These are phyloP conservation scores for Tolypocladium pustulatum DNA, from an alignment of 2,329 filamentous ascomycete species.

Conservation along the genomic window DNA sequence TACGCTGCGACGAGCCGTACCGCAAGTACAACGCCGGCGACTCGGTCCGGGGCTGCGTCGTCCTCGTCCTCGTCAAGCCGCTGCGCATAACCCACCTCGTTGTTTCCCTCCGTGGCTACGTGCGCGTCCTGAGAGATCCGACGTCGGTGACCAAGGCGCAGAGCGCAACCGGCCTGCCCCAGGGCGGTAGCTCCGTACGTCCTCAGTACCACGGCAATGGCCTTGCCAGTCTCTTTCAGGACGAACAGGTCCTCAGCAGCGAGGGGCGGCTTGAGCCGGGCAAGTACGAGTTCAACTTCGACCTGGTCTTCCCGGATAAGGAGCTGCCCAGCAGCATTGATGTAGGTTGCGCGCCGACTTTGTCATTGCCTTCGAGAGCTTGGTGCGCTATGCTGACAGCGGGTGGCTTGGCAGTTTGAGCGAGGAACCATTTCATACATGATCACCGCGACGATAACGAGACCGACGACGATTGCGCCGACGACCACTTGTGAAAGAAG, in stretches of 20 bases:
- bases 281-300: slow-evolving; percentile 70
- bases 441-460: slow-evolving; percentile 79
- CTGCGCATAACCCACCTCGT: slow-evolving; percentile 71
- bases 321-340: slow-evolving; percentile 86
- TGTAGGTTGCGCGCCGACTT: slow-evolving; percentile 43
- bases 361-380: background rate
- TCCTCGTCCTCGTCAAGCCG: slow-evolving; percentile 63
- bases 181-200: slow-evolving; percentile 25
- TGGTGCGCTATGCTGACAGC: slow-evolving; percentile 2
- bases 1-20: slow-evolving; percentile 67
- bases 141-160: slow-evolving; percentile 44
- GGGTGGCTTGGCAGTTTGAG: slow-evolving; percentile 61
- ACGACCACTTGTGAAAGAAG: slow-evolving; percentile 73
- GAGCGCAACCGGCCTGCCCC: slow-evolving; percentile 28
- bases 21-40: slow-evolving; percentile 68
- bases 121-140: slow-evolving; percentile 66
- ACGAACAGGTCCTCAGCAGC: slow-evolving; percentile 70
- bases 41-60: slow-evolving; percentile 60
- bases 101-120: slow-evolving; percentile 67
- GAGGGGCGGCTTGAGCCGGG: slow-evolving; percentile 66
- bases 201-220: slow-evolving; percentile 63
- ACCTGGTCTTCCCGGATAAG: slow-evolving; percentile 58
- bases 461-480: slow-evolving; percentile 76
- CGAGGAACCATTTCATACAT: slow-evolving; percentile 87
- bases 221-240: slow-evolving; percentile 71